A percentile compares a stretch with the other conserved stretches of the same genome.
phyloP scores from a whole-genome alignment of 1,284 basidiomycete genomes.

The Ceratobasidium papillatum region DNA sequence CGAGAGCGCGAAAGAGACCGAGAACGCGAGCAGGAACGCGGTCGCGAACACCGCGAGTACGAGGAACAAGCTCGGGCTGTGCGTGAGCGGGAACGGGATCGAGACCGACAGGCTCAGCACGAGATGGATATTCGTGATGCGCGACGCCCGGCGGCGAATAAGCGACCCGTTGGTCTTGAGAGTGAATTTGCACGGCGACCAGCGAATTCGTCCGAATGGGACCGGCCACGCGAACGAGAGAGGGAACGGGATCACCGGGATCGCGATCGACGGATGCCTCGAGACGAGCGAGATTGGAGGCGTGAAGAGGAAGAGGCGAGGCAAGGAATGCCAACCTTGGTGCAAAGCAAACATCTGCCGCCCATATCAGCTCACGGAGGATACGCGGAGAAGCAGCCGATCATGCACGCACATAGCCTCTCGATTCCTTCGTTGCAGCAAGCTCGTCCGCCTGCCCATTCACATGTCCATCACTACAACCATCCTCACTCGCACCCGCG shows the following conservation, averaged over 20 bases:
- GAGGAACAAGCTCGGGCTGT: conserved; percentile 8
- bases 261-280: not conserved
- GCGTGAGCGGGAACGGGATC: conserved; percentile 15
- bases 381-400: conserved; percentile 16
- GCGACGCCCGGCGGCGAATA: not conserved
- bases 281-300: conserved; percentile 17
- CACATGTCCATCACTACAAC: conserved; percentile 24
- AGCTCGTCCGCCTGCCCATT: not conserved
- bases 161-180: conserved; percentile 13
- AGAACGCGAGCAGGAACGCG: conserved; percentile 7
- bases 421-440: conserved; percentile 17
- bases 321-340: conserved; percentile 5
- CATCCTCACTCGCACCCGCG: conserved; percentile 25
- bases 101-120: conserved; percentile 13
- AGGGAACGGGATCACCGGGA: conserved; percentile 2
- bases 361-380: not conserved
- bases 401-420: conserved; percentile 6
- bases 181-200: conserved; percentile 14
- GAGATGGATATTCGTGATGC: conserved; percentile 23
- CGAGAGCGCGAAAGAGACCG: conserved; percentile 15
- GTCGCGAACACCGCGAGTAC: conserved; percentile 21
- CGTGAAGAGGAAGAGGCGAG: conserved; percentile 22
- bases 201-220: conserved; percentile 4
- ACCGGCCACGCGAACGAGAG: not conserved
- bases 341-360: conserved; percentile 21